Base-by-base conservation (phyloP, 495 filamentous ascomycete genomes). In the Cairneyella variabilis region DNA sequence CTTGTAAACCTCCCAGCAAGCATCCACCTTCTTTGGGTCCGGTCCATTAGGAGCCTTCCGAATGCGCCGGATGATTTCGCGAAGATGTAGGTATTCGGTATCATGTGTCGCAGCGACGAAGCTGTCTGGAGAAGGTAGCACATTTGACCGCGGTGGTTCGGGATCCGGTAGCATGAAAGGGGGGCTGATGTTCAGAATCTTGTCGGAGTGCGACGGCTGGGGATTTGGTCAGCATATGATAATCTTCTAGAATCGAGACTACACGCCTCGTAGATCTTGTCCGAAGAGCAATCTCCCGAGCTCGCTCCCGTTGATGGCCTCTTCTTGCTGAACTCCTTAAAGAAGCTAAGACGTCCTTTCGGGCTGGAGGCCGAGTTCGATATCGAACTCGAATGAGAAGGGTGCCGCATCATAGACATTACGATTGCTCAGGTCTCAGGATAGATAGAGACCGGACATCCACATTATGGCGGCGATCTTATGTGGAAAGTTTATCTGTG, bases 1-100 rank as follows among this genome's bases (percentile, higher is more conserved):
- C 53, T 51, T 44, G 44, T 68, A 70, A 10, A 61, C 51, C 23
- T 66, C 57, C 63, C 63, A 70, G 26, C 55, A 59, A 8, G 55
- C 47, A 42, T 70, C 67, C 17, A 68, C 60, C 23, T 68, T 60
- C 38, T 60, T 63, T n/a, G 54, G 38, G 26, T 62, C 58, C 14
- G 56, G 42, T 3, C 51, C 56, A 7, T 49, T 52, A 23, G 63
- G 55, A 5, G 55, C 65, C 48, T 51, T 60, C 36, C 59, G 53
- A 23, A 70, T 58, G 21, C 56, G 55, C 26, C 46, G 25, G 11
- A 59, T 59, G 27, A 64, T 56, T 18, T 62, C 58, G 4, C 50
- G 57, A 34, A 70, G 56, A 26, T 64, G 64, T 3, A 54, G 54
- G 25, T 61, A 61, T 27, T 61, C 53, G 34, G 39, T 25, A 41